Conservation (phyloP, 805 yeast species). For the Metschnikowia gruessii region DNA sequence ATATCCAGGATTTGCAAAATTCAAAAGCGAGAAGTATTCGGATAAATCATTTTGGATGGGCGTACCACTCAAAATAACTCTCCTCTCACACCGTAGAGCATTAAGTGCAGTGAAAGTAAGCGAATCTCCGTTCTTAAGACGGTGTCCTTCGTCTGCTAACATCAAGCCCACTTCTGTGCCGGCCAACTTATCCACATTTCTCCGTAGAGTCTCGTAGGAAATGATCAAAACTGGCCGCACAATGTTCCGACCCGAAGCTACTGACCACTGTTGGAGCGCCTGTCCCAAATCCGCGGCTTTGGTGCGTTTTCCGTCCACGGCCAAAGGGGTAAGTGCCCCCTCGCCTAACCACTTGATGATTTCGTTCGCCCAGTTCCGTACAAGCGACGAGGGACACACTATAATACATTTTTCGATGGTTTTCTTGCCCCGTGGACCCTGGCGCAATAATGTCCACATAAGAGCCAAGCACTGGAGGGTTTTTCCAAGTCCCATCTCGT, state of each 20-base stretch:
- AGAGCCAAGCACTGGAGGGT: slow-evolving; percentile 85
- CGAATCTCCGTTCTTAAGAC: slow-evolving; percentile 73
- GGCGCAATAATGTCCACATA: slow-evolving; percentile 88
- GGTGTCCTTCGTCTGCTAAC: slow-evolving; percentile 48
- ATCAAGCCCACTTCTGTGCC: slow-evolving; percentile 81
- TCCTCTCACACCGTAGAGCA: slow-evolving; percentile 76
- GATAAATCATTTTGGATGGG: slow-evolving; percentile 95
- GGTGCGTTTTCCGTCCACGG: slow-evolving; percentile 86
- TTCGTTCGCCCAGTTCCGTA: slow-evolving; percentile 96
- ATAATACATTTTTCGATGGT: slow-evolving; percentile 88
- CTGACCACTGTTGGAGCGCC: slow-evolving; percentile 79
- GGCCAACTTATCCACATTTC: slow-evolving; percentile 73
- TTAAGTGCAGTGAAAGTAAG: slow-evolving; percentile 84
- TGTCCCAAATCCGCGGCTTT: slow-evolving; percentile 65
- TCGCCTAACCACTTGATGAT: slow-evolving; percentile 92
- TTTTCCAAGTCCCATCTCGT: slow-evolving; percentile 94
- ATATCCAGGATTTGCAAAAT: slow-evolving; percentile 92
- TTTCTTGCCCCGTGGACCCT: slow-evolving; percentile 79
- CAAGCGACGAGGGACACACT: slow-evolving; percentile 93
- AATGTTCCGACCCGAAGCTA: slow-evolving; percentile 80
- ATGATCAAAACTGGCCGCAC: slow-evolving; percentile 92
- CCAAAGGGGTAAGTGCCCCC: slow-evolving; percentile 83
- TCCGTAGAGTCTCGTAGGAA: slow-evolving; percentile 87
- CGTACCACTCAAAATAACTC: slow-evolving; percentile 93
- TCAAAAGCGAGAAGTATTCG: slow-evolving; percentile 86